A percentile compares a stretch with the other conserved stretches of the same genome.
Evolutionary conservation across 2,329 filamentous ascomycete species (phyloP).

Genomic region (Colletotrichum sp.): DNA sequence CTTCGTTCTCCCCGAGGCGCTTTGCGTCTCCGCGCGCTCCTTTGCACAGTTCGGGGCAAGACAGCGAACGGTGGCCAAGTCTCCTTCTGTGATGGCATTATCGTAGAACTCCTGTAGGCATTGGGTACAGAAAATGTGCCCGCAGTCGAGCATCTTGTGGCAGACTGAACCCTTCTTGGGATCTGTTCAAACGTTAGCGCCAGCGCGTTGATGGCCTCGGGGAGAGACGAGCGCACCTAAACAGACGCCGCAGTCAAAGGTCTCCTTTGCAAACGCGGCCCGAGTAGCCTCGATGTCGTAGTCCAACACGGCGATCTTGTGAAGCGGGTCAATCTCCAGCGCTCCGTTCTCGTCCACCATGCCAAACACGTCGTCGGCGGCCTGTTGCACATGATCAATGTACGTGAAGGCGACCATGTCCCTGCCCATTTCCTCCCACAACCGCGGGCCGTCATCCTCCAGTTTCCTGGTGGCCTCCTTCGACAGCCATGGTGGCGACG

Average conservation of each 20-base stretch:
- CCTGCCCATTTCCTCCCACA: constrained; percentile 69
- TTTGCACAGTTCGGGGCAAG: constrained; percentile 80
- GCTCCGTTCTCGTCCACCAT: constrained; percentile 53
- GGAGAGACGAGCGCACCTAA: constrained; percentile 53
- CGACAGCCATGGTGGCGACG: constrained; percentile 63
- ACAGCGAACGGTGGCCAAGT: constrained; percentile 80
- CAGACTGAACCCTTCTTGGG: constrained; percentile 87
- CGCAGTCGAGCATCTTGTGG: constrained; percentile 82
- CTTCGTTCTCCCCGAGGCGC: constrained; percentile 32
- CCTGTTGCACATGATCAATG: constrained; percentile 67
- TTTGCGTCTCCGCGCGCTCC: constrained; percentile 48
- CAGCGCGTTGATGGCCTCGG: neutral
- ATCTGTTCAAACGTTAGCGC: constrained; percentile 53
- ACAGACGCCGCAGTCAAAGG: constrained; percentile 88
- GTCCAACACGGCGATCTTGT: constrained; percentile 76
- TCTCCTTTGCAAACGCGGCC: constrained; percentile 79
- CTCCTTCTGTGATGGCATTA: constrained; percentile 84
- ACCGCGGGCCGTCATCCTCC: constrained; percentile 50
- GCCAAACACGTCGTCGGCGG: constrained; percentile 65
- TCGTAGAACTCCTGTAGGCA: constrained; percentile 93
- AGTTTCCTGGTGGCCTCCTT: constrained; percentile 51
- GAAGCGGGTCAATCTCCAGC: constrained; percentile 57
- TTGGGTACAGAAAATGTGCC: constrained; percentile 88
- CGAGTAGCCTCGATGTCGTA: constrained; percentile 78
- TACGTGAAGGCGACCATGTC: constrained; percentile 66